phyloP scores from a whole-genome alignment of 768 basidiomycete genomes.

The Cystofilobasidium macerans region DNA sequence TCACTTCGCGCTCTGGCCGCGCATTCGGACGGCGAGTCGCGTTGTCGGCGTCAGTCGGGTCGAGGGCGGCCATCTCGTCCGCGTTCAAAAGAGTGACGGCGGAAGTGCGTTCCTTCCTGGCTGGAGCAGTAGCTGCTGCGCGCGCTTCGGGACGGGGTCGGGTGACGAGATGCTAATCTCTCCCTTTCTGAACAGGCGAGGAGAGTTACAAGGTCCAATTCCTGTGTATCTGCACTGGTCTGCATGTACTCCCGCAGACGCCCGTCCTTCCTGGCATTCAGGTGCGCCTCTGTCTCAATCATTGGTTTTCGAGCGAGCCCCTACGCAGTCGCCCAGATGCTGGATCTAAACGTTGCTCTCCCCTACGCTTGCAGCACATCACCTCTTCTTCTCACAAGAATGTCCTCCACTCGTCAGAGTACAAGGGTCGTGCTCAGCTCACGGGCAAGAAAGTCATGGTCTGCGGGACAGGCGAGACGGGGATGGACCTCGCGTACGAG shows the following conservation, averaged over 20 bases:
- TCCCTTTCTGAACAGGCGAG: not conserved
- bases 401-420: constrained; percentile 47
- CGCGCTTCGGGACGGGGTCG: too few relatives aligned
- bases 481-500: constrained; percentile 49
- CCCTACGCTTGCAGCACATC: too few relatives aligned
- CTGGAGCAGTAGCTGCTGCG: not conserved
- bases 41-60: constrained; percentile 41
- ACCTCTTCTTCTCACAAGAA: constrained; percentile 12
- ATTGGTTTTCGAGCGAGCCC: too few relatives aligned
- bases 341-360: too few relatives aligned
- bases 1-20: constrained; percentile 41
- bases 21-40: constrained; percentile 41
- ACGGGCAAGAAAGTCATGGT: constrained; percentile 46
- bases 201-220: not conserved
- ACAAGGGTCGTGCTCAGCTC: constrained; percentile 46
- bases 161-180: not conserved
- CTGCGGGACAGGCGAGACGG: constrained; percentile 54
- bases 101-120: not conserved
- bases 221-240: constrained; percentile 24
- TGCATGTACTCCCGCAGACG: constrained; percentile 40
- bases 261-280: constrained; percentile 48
- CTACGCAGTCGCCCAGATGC: too few relatives aligned
- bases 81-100: constrained; percentile 7
- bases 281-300: constrained; percentile 12
- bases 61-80: constrained; percentile 40